phyloP scores from a whole-genome alignment of 2,329 filamentous ascomycete species.

The Diplodia corticola region DNA sequence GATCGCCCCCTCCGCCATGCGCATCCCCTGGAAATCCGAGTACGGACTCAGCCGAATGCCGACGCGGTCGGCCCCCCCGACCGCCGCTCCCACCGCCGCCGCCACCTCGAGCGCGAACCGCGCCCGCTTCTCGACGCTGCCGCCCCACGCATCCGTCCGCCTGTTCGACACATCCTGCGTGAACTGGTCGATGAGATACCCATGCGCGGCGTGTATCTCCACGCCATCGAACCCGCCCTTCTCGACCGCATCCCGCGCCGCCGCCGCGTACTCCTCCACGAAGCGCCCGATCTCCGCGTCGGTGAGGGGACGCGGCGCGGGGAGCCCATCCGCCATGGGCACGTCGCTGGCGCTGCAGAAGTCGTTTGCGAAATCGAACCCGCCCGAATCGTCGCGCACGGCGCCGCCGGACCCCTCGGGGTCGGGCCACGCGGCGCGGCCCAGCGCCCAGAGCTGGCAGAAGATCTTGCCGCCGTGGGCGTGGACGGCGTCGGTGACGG shows the following conservation, averaged over 20 bases:
- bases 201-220: constrained; percentile 60
- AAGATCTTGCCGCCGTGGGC: constrained; percentile 62
- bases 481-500: constrained; percentile 63
- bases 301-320: constrained; percentile 40
- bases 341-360: constrained; percentile 36
- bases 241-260: constrained; percentile 48
- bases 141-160: constrained; percentile 52
- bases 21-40: constrained; percentile 63
- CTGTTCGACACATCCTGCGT: constrained; percentile 59
- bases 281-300: constrained; percentile 42
- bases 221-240: constrained; percentile 62
- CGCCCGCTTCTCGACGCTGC: constrained; percentile 53
- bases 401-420: constrained; percentile 38
- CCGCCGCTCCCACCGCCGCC: constrained; percentile 47
- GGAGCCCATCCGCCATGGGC: constrained; percentile 36
- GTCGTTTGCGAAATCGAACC: constrained; percentile 34
- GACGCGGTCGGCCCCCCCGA: constrained; percentile 54
- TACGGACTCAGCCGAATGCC: constrained; percentile 63
- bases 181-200: constrained; percentile 69
- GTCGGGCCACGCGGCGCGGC: constrained; percentile 53
- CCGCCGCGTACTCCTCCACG: constrained; percentile 42
- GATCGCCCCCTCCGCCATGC: constrained; percentile 58
- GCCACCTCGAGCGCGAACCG: constrained; percentile 57
- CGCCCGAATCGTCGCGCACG: constrained; percentile 30
- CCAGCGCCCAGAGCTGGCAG: constrained; percentile 63